A percentile compares a stretch with the other conserved stretches of the same genome.
phyloP scores from a whole-genome alignment of 139 green algal genomes.

The Chlamydomonas sphaeroides region DNA sequence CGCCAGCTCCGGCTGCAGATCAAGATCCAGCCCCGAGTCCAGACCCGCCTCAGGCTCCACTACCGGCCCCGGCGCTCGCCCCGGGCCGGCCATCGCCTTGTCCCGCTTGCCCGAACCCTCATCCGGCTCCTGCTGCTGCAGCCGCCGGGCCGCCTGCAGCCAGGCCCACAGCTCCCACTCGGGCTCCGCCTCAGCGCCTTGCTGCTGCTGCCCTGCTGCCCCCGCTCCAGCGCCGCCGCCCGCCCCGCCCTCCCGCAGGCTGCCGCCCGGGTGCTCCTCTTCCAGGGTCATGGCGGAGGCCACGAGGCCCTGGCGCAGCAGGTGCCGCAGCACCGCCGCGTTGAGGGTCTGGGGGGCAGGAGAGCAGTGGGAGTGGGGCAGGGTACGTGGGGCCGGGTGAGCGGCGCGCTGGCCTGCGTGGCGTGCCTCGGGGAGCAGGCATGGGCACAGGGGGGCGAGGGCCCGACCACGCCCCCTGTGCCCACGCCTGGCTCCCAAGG shows the following conservation, averaged over 20 bases:
- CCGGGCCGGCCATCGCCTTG: too few species aligned
- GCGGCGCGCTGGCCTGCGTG: too few species aligned
- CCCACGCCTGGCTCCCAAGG: too few species aligned
- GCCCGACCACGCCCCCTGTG: too few species aligned
- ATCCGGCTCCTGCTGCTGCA: too few species aligned
- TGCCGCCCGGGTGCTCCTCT: slow-evolving; percentile 38
- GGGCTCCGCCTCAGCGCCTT: not conserved
- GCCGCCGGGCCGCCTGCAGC: slow-evolving; percentile 6
- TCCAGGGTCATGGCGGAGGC: slow-evolving; percentile 50
- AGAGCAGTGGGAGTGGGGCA: too few species aligned
- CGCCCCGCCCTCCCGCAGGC: not conserved
- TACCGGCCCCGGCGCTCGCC: too few species aligned
- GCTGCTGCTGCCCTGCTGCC: not conserved
- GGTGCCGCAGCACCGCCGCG: slow-evolving; percentile 29
- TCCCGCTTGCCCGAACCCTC: too few species aligned
- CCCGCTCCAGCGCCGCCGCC: not conserved
- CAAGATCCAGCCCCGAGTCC: not conserved
- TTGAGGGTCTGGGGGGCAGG: slow-evolving; percentile 48
- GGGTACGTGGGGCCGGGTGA: too few species aligned
- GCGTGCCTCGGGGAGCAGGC: too few species aligned
- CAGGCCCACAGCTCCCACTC: slow-evolving; percentile 34
- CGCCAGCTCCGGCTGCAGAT: not conserved
- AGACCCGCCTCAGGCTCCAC: too few species aligned
- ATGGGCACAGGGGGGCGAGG: too few species aligned
- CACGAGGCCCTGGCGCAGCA: slow-evolving; percentile 38